These are phyloP conservation scores for Quercus aquifolioides DNA, from an alignment of 306 rosid genomes.

Conservation along the genomic window DNA sequence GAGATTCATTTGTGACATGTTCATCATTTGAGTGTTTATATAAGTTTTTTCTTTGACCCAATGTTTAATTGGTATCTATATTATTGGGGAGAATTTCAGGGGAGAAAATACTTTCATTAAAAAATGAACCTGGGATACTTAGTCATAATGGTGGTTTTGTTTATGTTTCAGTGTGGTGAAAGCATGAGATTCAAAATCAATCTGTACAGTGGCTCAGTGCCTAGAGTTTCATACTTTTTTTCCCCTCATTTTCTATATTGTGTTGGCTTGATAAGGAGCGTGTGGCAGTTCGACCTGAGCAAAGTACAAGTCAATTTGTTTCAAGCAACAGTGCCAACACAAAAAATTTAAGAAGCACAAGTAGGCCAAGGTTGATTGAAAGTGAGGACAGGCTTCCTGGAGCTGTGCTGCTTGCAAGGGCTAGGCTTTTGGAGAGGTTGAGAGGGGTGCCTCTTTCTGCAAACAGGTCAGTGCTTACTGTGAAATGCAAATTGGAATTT, in stretches of 20 bases:
- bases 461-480: too few relatives aligned
- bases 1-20: too few relatives aligned
- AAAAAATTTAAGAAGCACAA: constrained; percentile 28
- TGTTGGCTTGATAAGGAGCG: constrained; percentile 40
- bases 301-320: too few relatives aligned
- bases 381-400: constrained; percentile 59
- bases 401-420: constrained; percentile 68
- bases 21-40: too few relatives aligned
- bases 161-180: background rate
- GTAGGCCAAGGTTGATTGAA: constrained; percentile 31
- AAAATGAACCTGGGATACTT: background rate
- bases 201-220: background rate
- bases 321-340: constrained; percentile 30
- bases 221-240: background rate
- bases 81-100: too few relatives aligned
- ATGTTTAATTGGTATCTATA: too few relatives aligned
- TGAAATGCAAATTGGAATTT: too few relatives aligned
- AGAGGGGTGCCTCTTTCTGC: too few relatives aligned
- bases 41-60: too few relatives aligned
- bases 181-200: background rate
- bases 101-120: background rate
- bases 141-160: background rate
- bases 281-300: constrained; percentile 34
- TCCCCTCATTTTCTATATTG: background rate
- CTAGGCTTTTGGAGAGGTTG: too few relatives aligned